Evolutionary conservation across 2,329 filamentous ascomycete genomes (phyloP).

Genomic region (Fusarium pseudograminearum): DNA sequence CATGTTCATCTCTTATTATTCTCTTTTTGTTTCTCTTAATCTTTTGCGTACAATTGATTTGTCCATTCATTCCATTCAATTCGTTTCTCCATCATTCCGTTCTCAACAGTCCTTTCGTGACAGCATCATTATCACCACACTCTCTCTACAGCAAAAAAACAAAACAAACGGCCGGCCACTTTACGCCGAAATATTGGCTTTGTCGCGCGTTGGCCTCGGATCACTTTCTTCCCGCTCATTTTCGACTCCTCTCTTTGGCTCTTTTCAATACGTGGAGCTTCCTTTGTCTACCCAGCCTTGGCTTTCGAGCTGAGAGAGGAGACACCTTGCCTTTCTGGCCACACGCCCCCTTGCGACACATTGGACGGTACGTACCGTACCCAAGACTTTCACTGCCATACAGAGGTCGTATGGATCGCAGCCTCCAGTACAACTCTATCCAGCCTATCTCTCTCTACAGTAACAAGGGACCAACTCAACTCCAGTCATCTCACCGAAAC

Average conservation of each 20-base stretch:
- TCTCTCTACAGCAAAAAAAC: not conserved
- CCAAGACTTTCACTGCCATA: conserved; percentile 8
- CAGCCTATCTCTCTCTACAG: conserved; percentile 1
- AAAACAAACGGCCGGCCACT: conserved; percentile 13
- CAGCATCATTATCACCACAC: conserved; percentile 2
- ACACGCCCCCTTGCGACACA: conserved; percentile 26
- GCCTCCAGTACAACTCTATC: conserved; percentile 30
- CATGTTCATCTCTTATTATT: conserved; percentile 27
- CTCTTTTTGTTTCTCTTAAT: conserved; percentile 11
- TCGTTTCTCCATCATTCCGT: conserved; percentile 20
- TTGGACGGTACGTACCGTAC: conserved; percentile 32
- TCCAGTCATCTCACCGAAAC: not conserved
- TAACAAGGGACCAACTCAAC: conserved; percentile 8
- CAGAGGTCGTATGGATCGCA: conserved; percentile 16
- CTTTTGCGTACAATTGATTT: conserved; percentile 33
- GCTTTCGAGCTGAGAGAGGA: conserved; percentile 38
- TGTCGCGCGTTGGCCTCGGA: conserved; percentile 18
- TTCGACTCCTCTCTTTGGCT: conserved; percentile 26
- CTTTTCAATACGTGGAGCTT: conserved; percentile 32
- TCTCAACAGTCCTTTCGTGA: conserved; percentile 10
- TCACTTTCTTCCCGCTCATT: conserved; percentile 29
- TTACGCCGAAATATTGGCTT: conserved; percentile 22
- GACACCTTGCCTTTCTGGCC: conserved; percentile 22
- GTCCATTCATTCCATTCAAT: conserved; percentile 36
- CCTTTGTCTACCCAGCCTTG: conserved; percentile 37